A percentile compares a stretch with the other conserved stretches of the same genome.
Evolutionary conservation across 2,329 filamentous ascomycete genomes (phyloP).

Genomic region (Verticillium albo-atrum): DNA sequence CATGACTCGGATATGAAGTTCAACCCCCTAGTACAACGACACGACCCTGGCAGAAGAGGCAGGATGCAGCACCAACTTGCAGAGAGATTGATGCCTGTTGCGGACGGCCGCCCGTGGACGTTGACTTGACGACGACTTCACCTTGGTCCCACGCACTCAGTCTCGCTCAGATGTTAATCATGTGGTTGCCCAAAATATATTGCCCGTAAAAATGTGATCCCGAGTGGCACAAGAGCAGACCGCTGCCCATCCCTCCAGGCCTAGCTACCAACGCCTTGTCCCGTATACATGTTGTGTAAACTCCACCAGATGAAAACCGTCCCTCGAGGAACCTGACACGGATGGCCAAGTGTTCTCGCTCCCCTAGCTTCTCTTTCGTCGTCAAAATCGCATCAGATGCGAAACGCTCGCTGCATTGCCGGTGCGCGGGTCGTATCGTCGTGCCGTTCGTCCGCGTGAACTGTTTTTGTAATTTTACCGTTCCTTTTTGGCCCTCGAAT

Average conservation of each 20-base stretch:
- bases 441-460: neutral
- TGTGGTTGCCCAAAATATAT: neutral
- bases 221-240: neutral
- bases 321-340: neutral
- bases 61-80: too few species aligned
- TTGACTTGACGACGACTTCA: too few species aligned
- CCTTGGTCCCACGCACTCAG: too few species aligned
- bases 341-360: neutral
- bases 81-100: too few species aligned
- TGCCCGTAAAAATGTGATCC: neutral
- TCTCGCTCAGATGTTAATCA: too few species aligned
- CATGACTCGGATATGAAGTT: too few species aligned
- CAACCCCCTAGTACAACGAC: too few species aligned
- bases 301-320: neutral
- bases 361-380: neutral
- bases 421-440: neutral
- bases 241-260: neutral
- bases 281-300: neutral
- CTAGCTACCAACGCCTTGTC: neutral
- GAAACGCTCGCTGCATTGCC: neutral
- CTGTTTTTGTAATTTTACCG: neutral
- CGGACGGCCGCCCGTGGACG: too few species aligned
- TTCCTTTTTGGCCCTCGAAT: neutral
- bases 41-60: too few species aligned
- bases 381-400: neutral